Evolutionary conservation across 352 stramenopile species (phyloP).

Genomic region (Phytophthora aleatoria): DNA sequence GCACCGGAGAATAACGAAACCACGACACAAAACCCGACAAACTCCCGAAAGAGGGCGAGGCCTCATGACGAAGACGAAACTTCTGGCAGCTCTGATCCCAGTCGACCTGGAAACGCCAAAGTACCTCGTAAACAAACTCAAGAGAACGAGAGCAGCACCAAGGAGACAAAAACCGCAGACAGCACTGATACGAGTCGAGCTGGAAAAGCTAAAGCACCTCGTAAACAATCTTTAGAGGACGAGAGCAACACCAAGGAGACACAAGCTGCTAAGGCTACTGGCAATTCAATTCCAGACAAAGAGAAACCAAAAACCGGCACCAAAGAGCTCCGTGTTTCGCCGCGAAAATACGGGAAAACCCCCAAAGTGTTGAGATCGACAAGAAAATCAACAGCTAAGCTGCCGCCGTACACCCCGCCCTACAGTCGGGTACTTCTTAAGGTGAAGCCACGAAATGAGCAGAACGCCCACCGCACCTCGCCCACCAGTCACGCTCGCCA

Average conservation of each 20-base stretch:
- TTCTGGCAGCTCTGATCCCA: constrained; percentile 4
- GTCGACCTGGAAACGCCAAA: background rate
- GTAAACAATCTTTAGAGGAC: background rate
- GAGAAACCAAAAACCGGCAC: background rate
- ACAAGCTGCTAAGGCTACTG: constrained; percentile 1
- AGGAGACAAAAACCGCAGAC: background rate
- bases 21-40: background rate
- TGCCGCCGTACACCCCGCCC: constrained; percentile 16
- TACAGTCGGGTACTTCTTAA: constrained; percentile 8
- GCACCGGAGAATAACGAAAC: background rate
- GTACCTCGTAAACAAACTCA: background rate
- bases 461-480: background rate
- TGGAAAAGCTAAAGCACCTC: background rate
- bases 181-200: constrained; percentile 2
- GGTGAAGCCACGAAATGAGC: constrained; percentile 3
- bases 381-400: constrained; percentile 9
- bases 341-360: constrained; percentile 33
- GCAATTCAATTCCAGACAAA: constrained; percentile 1
- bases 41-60: constrained; percentile 3
- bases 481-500: background rate
- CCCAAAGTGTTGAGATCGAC: constrained; percentile 22
- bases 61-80: constrained; percentile 4
- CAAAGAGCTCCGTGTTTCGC: constrained; percentile 5
- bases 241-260: background rate
- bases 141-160: background rate